Evolutionary conservation across 2,329 filamentous ascomycete species (phyloP), one percentile per base, ranked within the genome.

Genomic region (Calonectria henricotiae): DNA sequence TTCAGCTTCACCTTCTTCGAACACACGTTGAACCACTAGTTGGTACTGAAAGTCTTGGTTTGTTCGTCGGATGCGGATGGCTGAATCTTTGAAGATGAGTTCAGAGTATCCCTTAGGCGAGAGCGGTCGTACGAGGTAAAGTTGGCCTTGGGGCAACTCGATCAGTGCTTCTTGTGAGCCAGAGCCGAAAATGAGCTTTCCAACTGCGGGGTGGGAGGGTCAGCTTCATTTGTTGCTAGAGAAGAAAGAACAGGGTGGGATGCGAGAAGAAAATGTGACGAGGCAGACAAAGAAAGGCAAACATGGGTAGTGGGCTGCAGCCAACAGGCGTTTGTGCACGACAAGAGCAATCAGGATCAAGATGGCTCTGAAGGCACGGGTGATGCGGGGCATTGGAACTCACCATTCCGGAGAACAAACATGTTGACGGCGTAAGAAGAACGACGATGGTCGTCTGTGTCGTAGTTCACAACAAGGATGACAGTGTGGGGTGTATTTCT

Each of bases 71-170:
- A 99, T 97, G 73, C 93, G 94, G 64, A 96, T 94, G 55, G 94
- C 93, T 44, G 95, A 93, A 90, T 99, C 96, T 83, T 96, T 98
- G 88, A 98, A 99, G 83, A 99, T 97, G 80, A 98, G 94, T 83
- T 99, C 96, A 1, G 96, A 98, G 82, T 98, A 98, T 75, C 96
- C 96, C 83, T 99, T 99, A 68, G 96, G 95, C 8, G 96, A 98
- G 61, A 94, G 90, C 12, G 96, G 96, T 78, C 96, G 94, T 77
- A 99, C 96, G 76, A 99, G 92, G 83, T 98, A 99, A 51, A 99
- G 94, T 83, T 98, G 95, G 80, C 96, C 96, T 83, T 98, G 95
- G 17, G 95, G 91, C 49, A 99, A 92, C 81, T 98, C 95, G 83
- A 98, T 94, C 80, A 99, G 91, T 58, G 94, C 93, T 86, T 98